Base-by-base conservation (phyloP, 148 eudicot species). In the Vaccinium darrowii region DNA sequence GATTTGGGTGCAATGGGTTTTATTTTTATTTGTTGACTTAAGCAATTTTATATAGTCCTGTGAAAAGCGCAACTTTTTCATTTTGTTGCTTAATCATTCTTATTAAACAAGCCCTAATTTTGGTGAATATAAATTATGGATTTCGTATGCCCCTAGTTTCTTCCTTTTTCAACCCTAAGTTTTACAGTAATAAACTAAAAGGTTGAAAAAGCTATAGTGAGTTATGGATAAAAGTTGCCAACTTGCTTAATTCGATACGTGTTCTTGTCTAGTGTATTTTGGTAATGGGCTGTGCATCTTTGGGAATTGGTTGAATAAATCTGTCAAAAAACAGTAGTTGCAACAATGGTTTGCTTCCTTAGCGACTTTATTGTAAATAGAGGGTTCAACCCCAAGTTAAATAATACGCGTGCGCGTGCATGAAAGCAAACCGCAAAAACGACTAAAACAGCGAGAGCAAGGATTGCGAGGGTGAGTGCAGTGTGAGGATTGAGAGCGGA, bases 71-170 rank as follows among this genome's bases (percentile, higher is more conserved):
- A 52, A 53, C 47, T 0, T 52, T 82, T 72, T 52, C 50, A 9
- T 71, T 69, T 82, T 13, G 84, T 51, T 82, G 43, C 74, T 81
- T 23, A 27, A 27, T 82, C 11, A 50, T 50, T 51, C 47, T 52
- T 69, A 43, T 5, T 8, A 52, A 51, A 13, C 50, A 52, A 71
- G 18, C 78, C 78, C 84, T 82, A 71, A 52, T 27, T 18, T 51
- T 71, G 50, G 30, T 25, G 27, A 3, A n/a, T 54, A 49, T 63
- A 30, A 81, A 65, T 65, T 65, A 19, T 65, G 83, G 57, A n/a
- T 82, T 71, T 15, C 33, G 73, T 3, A 47, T 51, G 7, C 50
- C 60, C 1, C 33, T 18, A 0, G 1, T 27, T 49, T 50, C 47
- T 23, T n/a, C 21, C 39, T 50, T 53, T 78, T 11, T 11, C 7